phyloP scores from a whole-genome alignment of 2,329 filamentous ascomycete genomes.

The Diaporthe sp. region DNA sequence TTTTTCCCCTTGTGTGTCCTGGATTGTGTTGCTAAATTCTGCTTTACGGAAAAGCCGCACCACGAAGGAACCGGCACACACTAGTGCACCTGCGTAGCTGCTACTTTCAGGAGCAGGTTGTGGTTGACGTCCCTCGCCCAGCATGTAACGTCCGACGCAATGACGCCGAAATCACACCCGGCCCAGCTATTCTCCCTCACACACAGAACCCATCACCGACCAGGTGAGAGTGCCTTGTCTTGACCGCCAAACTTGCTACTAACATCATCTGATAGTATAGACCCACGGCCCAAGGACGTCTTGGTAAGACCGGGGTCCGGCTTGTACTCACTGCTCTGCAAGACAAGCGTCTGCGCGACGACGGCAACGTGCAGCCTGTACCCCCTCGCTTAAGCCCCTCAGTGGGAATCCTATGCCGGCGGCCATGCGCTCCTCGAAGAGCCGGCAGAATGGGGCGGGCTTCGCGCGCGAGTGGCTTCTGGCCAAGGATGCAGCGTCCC shows the following conservation, averaged over 20 bases:
- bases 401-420: constrained; percentile 24
- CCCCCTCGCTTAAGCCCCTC: constrained; percentile 25
- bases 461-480: constrained; percentile 12
- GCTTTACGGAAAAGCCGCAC: not conserved
- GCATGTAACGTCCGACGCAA: constrained; percentile 22
- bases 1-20: not conserved
- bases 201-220: not conserved
- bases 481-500: constrained; percentile 26
- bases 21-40: constrained; percentile 5
- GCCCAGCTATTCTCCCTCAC: constrained; percentile 2
- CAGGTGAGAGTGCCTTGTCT: not conserved
- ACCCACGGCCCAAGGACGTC: constrained; percentile 3
- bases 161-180: constrained; percentile 16
- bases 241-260: not conserved
- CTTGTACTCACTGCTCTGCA: constrained; percentile 3
- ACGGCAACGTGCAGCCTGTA: constrained; percentile 27
- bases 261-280: constrained; percentile 24
- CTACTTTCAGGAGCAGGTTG: not conserved
- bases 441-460: constrained; percentile 18
- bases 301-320: constrained; percentile 11
- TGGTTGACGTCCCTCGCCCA: constrained; percentile 5
- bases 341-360: constrained; percentile 28
- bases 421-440: constrained; percentile 24
- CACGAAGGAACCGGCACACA: not conserved
- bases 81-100: constrained; percentile 9